Base-by-base conservation (phyloP, 495 filamentous ascomycete genomes). In the Sporormia fimetaria region DNA sequence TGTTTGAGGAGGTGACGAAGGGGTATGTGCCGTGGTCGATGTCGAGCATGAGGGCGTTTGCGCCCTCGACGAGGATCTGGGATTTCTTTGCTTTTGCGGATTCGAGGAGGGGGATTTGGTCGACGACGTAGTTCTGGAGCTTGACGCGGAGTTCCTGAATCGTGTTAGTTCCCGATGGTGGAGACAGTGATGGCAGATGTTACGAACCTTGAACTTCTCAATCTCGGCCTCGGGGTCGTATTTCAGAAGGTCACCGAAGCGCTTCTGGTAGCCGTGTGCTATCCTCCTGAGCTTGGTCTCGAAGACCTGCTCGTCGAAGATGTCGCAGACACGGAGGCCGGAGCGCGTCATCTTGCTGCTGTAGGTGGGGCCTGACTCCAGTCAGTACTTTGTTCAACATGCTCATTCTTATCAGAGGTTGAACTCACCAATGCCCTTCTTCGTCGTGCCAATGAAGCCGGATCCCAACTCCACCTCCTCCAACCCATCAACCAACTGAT, bases 211-310 rank as follows among this genome's bases (percentile, higher is more conserved):
- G 67, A 78, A 80, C 27, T 70, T 68, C 10, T 57, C 64, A 62
- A 93, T 75, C 63, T 95, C 86, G 28, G 77, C 77, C 55, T 94
- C 86, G 22, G 81, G 73, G 54, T 83, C 75, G 52, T 94, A 94
- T 37, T 71, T 37, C 40, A 76, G 62, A 40, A 88, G 59, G 40
- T 82, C 74, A 10, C 87, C 86, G 54, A 78, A 93, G 7, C 81
- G 67, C 42, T 77, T 75, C 59, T 76, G 72, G 63, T 78, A 88
- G 3, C 75, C 73, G 12, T 61, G 45, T 2, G 74, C 79, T 39
- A 94, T 63, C 6, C 65, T 59, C 33, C 81, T 68, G 36, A 94
- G 60, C 60, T 81, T 83, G 22, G 64, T 58, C 62, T 92, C 85
- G 54, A 93, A 86, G 22, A 70, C 60, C 25, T 70, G 67, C 63